A percentile compares a stretch with the other conserved stretches of the same genome.
These are phyloP conservation scores for Acaromyces ingoldii DNA, from an alignment of 1,284 basidiomycete genomes.

Conservation along the genomic window DNA sequence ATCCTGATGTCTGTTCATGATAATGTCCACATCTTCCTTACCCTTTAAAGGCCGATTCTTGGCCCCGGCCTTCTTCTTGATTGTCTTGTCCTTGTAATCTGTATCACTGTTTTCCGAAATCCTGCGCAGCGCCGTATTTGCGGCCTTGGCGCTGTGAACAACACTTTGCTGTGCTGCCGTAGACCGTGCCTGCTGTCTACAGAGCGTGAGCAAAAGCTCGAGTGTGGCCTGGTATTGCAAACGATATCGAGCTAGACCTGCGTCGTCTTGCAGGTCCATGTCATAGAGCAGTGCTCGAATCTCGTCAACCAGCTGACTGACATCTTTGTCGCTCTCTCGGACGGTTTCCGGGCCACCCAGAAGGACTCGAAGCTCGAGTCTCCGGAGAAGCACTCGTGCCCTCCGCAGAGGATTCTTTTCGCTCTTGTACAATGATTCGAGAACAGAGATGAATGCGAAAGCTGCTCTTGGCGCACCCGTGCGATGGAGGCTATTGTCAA, in stretches of 20 bases:
- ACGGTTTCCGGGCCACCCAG: slow-evolving; percentile 10
- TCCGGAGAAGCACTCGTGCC: slow-evolving; percentile 17
- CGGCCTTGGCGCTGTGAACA: too few species aligned
- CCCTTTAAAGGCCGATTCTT: too few species aligned
- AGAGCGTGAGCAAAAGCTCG: not conserved
- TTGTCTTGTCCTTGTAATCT: too few species aligned
- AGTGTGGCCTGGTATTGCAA: slow-evolving; percentile 1
- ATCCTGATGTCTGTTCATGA: too few species aligned
- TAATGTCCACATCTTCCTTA: too few species aligned
- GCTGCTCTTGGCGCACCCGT: slow-evolving; percentile 20
- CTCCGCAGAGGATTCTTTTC: slow-evolving; percentile 20
- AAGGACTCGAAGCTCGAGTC: slow-evolving; percentile 23
- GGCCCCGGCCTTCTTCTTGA: too few species aligned
- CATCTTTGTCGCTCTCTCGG: slow-evolving; percentile 3
- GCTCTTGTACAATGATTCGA: slow-evolving; percentile 14
- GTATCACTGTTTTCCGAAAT: too few species aligned
- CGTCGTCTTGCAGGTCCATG: not conserved
- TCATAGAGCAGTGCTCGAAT: slow-evolving; percentile 9
- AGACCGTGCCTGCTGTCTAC: too few species aligned
- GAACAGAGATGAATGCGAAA: slow-evolving; percentile 9
- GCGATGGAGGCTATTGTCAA: slow-evolving; percentile 24
- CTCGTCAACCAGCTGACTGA: slow-evolving; percentile 9
- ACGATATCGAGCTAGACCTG: not conserved
- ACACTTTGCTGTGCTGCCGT: too few species aligned
- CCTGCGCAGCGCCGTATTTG: too few species aligned